Percentiles rank a stretch among this genome's conserved stretches.
phyloP scores from a whole-genome alignment of 2,329 filamentous ascomycete genomes.

The Colletotrichum somersetense region DNA sequence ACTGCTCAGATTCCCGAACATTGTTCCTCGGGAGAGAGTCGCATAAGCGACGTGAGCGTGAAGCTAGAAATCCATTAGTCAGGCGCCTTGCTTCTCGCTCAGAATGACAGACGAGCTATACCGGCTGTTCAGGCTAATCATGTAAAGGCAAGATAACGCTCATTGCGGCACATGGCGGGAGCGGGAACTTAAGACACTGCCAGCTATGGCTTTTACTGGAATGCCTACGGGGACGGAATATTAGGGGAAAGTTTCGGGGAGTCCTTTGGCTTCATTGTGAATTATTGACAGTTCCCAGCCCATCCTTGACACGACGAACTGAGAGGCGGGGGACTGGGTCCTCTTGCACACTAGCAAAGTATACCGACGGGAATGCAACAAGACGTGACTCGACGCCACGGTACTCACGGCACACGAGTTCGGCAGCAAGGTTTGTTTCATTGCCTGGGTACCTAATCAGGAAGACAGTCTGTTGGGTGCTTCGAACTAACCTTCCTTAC shows the following conservation, averaged over 20 bases:
- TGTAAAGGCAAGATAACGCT: neutral
- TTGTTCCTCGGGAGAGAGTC: neutral
- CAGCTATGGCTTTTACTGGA: neutral
- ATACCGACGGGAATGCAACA: neutral
- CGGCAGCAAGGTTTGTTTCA: neutral
- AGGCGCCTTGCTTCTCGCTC: neutral
- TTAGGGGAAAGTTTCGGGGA: too few relatives aligned
- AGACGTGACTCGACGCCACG: neutral
- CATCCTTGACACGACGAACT: fast-evolving
- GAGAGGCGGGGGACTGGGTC: too few relatives aligned
- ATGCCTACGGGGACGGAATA: neutral
- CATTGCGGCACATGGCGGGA: neutral
- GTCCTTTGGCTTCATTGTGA: too few relatives aligned
- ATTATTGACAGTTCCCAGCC: neutral
- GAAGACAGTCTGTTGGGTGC: too few relatives aligned
- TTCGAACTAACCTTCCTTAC: too few relatives aligned
- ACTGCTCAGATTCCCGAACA: constrained; percentile 29
- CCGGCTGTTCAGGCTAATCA: neutral
- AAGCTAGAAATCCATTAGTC: neutral
- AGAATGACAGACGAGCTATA: neutral
- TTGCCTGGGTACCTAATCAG: neutral
- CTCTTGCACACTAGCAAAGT: neutral
- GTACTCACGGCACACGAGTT: too few relatives aligned
- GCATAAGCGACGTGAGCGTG: neutral
- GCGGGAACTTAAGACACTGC: neutral